Conservation (phyloP, 257 asterid genomes). For the Avicennia marina region DNA sequence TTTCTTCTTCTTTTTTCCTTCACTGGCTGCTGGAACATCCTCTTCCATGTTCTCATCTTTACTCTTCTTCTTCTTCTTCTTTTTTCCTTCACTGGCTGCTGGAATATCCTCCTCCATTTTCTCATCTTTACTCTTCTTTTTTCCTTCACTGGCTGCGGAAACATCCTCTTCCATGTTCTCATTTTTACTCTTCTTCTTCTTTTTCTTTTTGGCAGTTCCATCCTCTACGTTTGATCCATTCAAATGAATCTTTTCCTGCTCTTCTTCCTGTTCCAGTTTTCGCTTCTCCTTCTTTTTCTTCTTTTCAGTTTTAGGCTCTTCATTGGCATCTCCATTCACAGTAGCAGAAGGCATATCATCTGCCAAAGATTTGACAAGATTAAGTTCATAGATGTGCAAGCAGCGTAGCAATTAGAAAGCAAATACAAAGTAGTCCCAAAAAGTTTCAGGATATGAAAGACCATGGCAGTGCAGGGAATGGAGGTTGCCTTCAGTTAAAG, state of each 20-base stretch:
- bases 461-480: no score
- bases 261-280: conserved; percentile 34
- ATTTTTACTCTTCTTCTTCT: conserved; percentile 52
- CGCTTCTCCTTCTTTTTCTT: conserved; percentile 75
- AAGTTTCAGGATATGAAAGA: background rate
- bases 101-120: background rate
- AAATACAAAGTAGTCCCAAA: background rate
- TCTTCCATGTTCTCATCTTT: conserved; percentile 35
- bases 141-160: conserved; percentile 34
- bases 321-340: conserved; percentile 45
- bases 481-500: background rate
- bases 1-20: conserved; percentile 54
- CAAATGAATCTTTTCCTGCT: conserved; percentile 26
- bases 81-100: no score
- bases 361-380: conserved; percentile 23
- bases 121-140: conserved; percentile 61
- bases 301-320: conserved; percentile 66
- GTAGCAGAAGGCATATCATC: conserved; percentile 40
- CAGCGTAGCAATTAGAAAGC: no score
- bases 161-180: conserved; percentile 30
- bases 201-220: conserved; percentile 63
- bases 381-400: no score
- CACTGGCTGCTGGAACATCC: conserved; percentile 27
- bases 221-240: conserved; percentile 38
- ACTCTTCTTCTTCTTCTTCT: conserved; percentile 66